Evolutionary conservation across 352 stramenopile genomes (phyloP).

Genomic region (Phytophthora kernoviae): DNA sequence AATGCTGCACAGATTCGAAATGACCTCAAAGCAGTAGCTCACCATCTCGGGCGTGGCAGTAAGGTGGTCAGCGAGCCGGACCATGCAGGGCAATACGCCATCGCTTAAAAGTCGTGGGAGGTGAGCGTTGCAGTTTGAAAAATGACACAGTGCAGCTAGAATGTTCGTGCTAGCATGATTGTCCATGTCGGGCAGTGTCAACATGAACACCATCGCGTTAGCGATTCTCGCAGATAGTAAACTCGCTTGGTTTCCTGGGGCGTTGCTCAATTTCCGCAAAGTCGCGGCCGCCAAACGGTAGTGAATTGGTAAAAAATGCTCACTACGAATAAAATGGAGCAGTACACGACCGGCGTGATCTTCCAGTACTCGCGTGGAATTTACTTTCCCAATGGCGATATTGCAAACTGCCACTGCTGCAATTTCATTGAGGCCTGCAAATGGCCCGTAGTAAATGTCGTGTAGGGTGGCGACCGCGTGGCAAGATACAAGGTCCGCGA

Average conservation of each 20-base stretch:
- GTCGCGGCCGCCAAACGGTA: constrained; percentile 52
- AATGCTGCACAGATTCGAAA: constrained; percentile 69
- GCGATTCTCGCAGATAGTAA: constrained; percentile 51
- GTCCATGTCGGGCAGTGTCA: constrained; percentile 35
- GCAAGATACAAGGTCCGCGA: constrained; percentile 57
- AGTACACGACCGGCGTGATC: constrained; percentile 56
- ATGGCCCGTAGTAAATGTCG: constrained; percentile 53
- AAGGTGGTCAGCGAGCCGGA: constrained; percentile 47
- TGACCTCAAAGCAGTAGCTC: constrained; percentile 70
- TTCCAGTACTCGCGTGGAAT: constrained; percentile 62
- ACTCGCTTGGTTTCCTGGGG: constrained; percentile 60
- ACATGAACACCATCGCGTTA: constrained; percentile 53
- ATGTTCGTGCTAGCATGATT: constrained; percentile 48
- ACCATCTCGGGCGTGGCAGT: constrained; percentile 37
- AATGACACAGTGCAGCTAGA: constrained; percentile 47
- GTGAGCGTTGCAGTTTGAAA: constrained; percentile 57
- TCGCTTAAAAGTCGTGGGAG: constrained; percentile 50
- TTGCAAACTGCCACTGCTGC: constrained; percentile 68
- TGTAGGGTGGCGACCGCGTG: constrained; percentile 47
- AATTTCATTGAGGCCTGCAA: constrained; percentile 57
- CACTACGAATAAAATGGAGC: constrained; percentile 59
- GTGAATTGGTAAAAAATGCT: constrained; percentile 41
- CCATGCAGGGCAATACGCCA: constrained; percentile 54
- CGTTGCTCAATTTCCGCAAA: constrained; percentile 65
- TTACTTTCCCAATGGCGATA: constrained; percentile 66